These are phyloP conservation scores for Aspergillus sp. DNA, from an alignment of 2,329 filamentous ascomycete genomes.

Conservation along the genomic window DNA sequence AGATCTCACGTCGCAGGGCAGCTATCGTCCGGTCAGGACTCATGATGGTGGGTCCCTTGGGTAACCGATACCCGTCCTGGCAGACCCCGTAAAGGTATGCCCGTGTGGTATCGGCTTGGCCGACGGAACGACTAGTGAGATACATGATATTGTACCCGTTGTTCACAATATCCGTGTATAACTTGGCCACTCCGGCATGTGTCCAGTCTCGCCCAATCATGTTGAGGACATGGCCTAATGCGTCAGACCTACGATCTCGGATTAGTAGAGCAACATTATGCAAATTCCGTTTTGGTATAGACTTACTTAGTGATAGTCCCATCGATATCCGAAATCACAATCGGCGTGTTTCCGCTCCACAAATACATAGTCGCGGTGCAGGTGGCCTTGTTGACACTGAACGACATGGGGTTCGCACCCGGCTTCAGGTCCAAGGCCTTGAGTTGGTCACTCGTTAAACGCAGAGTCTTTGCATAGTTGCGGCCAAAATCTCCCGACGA, in stretches of 20 bases:
- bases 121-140: slow-evolving; percentile 85
- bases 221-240: slow-evolving; percentile 85
- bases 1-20: slow-evolving; percentile 82
- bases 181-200: slow-evolving; percentile 88
- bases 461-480: slow-evolving; percentile 93
- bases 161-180: slow-evolving; percentile 88
- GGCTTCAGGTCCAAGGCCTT: slow-evolving; percentile 73
- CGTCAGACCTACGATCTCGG: slow-evolving; percentile 56
- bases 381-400: slow-evolving; percentile 90
- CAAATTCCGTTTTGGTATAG: too few relatives aligned
- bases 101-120: slow-evolving; percentile 82
- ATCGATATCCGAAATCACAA: slow-evolving; percentile 97
- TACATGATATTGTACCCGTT: slow-evolving; percentile 99
- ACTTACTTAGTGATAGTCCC: slow-evolving; percentile 86
- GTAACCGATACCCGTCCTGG: slow-evolving; percentile 78
- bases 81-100: slow-evolving; percentile 82
- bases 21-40: slow-evolving; percentile 93
- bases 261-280: not conserved
- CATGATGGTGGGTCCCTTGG: slow-evolving; percentile 86
- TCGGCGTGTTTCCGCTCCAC: slow-evolving; percentile 83
- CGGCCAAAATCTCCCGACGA: slow-evolving; percentile 60
- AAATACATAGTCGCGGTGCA: slow-evolving; percentile 89
- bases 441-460: slow-evolving; percentile 89
- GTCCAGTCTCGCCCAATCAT: slow-evolving; percentile 98
- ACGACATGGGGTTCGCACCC: slow-evolving; percentile 89